Conservation (phyloP, 1,284 basidiomycete species). For the Xerocomus minutiporus region DNA sequence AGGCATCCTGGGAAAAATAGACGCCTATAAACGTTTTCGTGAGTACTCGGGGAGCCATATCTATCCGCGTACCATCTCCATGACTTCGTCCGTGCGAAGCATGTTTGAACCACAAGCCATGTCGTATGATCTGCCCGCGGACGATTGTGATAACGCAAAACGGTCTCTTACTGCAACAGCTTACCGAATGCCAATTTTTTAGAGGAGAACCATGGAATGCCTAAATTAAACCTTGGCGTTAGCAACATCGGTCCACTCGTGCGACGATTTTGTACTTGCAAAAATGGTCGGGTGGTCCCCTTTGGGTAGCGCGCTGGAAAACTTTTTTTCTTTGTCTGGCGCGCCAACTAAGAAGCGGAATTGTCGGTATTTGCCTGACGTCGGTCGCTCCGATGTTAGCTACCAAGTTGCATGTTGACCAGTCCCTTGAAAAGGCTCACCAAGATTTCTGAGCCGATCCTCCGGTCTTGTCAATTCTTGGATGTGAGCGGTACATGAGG, state of each 20-base stretch:
- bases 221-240: not conserved
- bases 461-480: slow-evolving; percentile 51
- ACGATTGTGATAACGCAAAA: not conserved
- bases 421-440: slow-evolving; percentile 28
- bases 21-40: not conserved
- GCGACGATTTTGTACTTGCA: not conserved
- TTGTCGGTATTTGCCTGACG: not conserved
- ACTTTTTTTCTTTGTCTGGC: not conserved
- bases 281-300: not conserved
- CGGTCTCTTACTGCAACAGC: not conserved
- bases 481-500: slow-evolving; percentile 60
- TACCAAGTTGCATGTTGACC: not conserved
- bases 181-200: not conserved
- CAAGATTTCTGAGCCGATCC: slow-evolving; percentile 48
- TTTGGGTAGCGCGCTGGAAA: not conserved
- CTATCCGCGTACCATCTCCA: not conserved
- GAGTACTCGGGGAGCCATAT: too few relatives aligned
- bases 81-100: not conserved
- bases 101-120: not conserved
- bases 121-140: not conserved
- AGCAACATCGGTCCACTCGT: not conserved
- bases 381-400: not conserved
- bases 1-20: not conserved
- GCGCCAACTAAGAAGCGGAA: not conserved
- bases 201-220: not conserved